These are phyloP conservation scores for Hyphopichia pseudoburtonii DNA, from an alignment of 1,139 yeast genomes.

Conservation along the genomic window DNA sequence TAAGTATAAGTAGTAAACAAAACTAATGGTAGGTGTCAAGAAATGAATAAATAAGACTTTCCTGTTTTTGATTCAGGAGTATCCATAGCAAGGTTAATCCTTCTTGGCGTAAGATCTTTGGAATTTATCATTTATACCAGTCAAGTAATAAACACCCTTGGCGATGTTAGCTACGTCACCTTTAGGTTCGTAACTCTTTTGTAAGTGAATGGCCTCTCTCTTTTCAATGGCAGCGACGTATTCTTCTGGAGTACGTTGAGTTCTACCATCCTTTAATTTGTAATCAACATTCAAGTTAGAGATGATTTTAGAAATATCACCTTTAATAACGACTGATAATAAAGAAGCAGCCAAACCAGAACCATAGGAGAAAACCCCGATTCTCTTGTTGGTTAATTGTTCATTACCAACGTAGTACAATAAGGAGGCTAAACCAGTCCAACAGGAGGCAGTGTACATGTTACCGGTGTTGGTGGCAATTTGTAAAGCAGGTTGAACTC, in stretches of 20 bases:
- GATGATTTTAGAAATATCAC: conserved; percentile 74
- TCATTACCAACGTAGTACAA: conserved; percentile 75
- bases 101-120: conserved; percentile 77
- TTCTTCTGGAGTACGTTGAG: conserved; percentile 67
- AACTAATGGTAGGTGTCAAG: too few species aligned
- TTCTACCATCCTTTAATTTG: conserved; percentile 66
- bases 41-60: too few species aligned
- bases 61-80: too few species aligned
- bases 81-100: conserved; percentile 39
- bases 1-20: too few species aligned
- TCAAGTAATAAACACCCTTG: conserved; percentile 81
- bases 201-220: conserved; percentile 87
- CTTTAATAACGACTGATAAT: conserved; percentile 75
- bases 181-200: conserved; percentile 74
- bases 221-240: conserved; percentile 79
- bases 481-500: conserved; percentile 77
- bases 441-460: conserved; percentile 95
- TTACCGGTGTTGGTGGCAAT: conserved; percentile 98
- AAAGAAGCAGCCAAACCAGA: conserved; percentile 95
- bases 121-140: conserved; percentile 82
- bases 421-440: conserved; percentile 83
- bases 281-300: conserved; percentile 65
- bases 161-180: conserved; percentile 75
- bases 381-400: conserved; percentile 74
- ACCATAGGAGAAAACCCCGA: conserved; percentile 95